phyloP scores from a whole-genome alignment of 2,329 filamentous ascomycete species.

The Neophaeococcomyces mojaviensis region DNA sequence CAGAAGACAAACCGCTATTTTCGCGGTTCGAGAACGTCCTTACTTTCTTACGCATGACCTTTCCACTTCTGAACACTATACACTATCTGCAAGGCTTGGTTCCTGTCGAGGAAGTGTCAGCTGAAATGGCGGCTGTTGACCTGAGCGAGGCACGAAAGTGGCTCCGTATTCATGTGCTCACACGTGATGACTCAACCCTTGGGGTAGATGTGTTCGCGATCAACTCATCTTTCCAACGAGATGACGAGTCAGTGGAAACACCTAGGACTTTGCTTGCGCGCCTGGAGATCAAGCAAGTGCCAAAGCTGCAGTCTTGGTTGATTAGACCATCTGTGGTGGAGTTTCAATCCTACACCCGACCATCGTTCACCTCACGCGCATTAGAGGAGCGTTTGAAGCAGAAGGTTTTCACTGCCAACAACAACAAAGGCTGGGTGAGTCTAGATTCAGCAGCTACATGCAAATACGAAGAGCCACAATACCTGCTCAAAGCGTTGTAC shows the following conservation, averaged over 20 bases:
- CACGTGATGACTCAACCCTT: conserved; percentile 13
- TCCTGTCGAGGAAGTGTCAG: background rate
- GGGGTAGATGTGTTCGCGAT: conserved; percentile 19
- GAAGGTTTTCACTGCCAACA: conserved; percentile 16
- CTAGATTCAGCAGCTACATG: conserved; percentile 19
- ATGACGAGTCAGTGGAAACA: conserved; percentile 10
- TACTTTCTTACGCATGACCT: conserved; percentile 31
- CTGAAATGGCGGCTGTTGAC: background rate
- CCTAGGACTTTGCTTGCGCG: conserved; percentile 17
- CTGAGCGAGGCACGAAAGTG: conserved; percentile 3
- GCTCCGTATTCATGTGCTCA: conserved; percentile 18
- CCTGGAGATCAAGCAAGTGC: conserved; percentile 18
- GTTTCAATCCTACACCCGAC: conserved; percentile 19
- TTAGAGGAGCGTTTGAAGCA: conserved; percentile 17
- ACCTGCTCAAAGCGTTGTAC: conserved; percentile 18
- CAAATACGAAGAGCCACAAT: conserved; percentile 15
- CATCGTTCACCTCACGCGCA: conserved; percentile 16
- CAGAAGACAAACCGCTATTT: conserved; percentile 11
- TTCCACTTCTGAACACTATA: conserved; percentile 37
- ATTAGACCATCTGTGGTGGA: conserved; percentile 21
- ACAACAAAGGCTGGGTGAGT: conserved; percentile 15
- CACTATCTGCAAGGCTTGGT: conserved; percentile 13
- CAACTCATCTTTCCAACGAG: conserved; percentile 6
- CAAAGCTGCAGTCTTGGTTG: conserved; percentile 14
- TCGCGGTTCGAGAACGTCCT: conserved; percentile 15